Percentiles rank a stretch among this genome's conserved stretches.
These are phyloP conservation scores for Elsinoe australis DNA, from an alignment of 2,329 filamentous ascomycete genomes.

Conservation along the genomic window DNA sequence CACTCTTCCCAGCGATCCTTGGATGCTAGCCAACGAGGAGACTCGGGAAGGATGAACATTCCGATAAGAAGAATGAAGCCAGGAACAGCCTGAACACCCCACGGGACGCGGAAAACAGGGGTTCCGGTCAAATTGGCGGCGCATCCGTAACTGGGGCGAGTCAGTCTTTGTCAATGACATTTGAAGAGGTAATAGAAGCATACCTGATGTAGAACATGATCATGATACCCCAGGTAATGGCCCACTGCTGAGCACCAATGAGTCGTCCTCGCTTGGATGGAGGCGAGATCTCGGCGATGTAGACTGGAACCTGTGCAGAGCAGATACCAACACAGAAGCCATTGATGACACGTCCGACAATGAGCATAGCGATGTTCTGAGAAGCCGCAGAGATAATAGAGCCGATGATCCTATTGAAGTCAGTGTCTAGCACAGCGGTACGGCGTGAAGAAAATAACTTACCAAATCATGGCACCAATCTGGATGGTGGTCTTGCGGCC, in stretches of 20 bases:
- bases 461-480: slow-evolving; percentile 36
- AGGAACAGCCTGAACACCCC: slow-evolving; percentile 45
- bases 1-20: slow-evolving; percentile 41
- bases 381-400: slow-evolving; percentile 56
- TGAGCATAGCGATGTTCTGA: slow-evolving; percentile 62
- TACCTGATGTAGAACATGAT: slow-evolving; percentile 60
- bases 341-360: slow-evolving; percentile 62
- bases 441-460: not conserved
- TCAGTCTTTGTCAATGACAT: slow-evolving; percentile 61
- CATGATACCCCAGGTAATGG: slow-evolving; percentile 58
- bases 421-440: not conserved
- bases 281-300: slow-evolving; percentile 59
- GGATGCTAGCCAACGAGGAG: slow-evolving; percentile 40
- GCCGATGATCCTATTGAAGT: slow-evolving; percentile 46
- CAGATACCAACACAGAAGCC: slow-evolving; percentile 68
- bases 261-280: slow-evolving; percentile 54
- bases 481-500: slow-evolving; percentile 49
- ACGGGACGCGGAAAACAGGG: slow-evolving; percentile 55
- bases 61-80: slow-evolving; percentile 39
- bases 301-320: slow-evolving; percentile 61
- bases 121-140: slow-evolving; percentile 49
- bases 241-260: slow-evolving; percentile 65
- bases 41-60: slow-evolving; percentile 40
- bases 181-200: slow-evolving; percentile 53
- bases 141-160: slow-evolving; percentile 53